Conservation (phyloP, 2,329 filamentous ascomycete genomes). For the Kalaharituber pfeilii region DNA sequence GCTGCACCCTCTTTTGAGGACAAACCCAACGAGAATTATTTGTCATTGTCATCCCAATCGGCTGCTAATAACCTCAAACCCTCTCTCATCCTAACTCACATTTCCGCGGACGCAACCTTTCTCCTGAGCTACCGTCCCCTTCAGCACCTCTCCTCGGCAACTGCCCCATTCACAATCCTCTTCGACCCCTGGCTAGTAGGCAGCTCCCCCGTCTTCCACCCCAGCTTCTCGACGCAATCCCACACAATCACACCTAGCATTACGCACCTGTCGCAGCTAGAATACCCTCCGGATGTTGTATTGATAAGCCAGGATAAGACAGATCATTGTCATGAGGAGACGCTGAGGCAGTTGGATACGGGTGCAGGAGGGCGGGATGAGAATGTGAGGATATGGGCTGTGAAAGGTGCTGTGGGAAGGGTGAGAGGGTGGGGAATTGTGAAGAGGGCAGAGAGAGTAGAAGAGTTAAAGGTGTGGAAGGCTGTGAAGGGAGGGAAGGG, state of each 20-base stretch:
- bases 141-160: not conserved
- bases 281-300: constrained; percentile 37
- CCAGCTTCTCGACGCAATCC: constrained; percentile 42
- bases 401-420: constrained; percentile 21
- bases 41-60: no score
- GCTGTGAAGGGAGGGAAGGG: not conserved
- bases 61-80: not conserved
- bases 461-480: not conserved
- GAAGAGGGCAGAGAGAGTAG: not conserved
- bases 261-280: constrained; percentile 37
- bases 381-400: constrained; percentile 47
- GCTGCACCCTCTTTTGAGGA: no score
- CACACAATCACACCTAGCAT: constrained; percentile 41
- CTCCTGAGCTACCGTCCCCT: not conserved
- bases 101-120: not conserved
- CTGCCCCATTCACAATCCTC: constrained; percentile 42
- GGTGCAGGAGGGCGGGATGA: constrained; percentile 26
- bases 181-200: constrained; percentile 55
- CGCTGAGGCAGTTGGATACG: constrained; percentile 44
- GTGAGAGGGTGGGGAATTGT: not conserved
- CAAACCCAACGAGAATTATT: no score
- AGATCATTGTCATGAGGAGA: constrained; percentile 54
- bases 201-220: constrained; percentile 41
- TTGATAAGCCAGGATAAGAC: constrained; percentile 44
- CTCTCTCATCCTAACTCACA: not conserved